These are phyloP conservation scores for Marsdenia floribunda DNA, from an alignment of 257 asterid species.

Conservation along the genomic window DNA sequence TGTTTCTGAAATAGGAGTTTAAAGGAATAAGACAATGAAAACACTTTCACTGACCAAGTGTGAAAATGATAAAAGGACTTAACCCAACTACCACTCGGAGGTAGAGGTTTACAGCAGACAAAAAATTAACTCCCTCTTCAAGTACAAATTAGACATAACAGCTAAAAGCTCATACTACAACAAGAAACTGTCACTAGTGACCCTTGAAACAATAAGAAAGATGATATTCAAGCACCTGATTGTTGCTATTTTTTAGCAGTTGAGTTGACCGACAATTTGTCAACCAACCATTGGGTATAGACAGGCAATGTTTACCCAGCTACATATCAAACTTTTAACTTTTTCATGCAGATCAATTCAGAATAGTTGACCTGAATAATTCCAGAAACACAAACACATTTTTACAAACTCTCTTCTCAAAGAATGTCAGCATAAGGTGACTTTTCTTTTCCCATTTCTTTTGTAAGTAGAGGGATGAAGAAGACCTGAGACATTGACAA, in stretches of 20 bases:
- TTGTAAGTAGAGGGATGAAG: neutral
- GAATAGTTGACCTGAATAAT: conserved; percentile 4
- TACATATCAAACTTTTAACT: neutral
- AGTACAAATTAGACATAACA: neutral
- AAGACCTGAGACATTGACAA: conserved; percentile 7
- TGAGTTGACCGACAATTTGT: neutral
- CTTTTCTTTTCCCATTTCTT: neutral
- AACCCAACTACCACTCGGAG: neutral
- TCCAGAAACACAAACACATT: neutral
- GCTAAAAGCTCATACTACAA: neutral
- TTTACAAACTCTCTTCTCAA: neutral
- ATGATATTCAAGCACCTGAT: neutral
- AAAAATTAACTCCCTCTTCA: neutral
- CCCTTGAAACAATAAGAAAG: neutral
- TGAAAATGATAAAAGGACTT: neutral
- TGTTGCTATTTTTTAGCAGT: neutral
- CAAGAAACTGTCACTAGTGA: neutral
- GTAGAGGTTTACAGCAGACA: neutral
- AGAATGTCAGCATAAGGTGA: conserved; percentile 2
- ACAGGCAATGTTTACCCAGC: too few species aligned
- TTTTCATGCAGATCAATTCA: neutral
- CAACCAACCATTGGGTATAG: neutral
- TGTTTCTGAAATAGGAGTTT: conserved; percentile 33
- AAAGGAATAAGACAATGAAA: neutral
- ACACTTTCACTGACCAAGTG: neutral